Base-by-base conservation (phyloP, 106 monocot genomes). In the Allium cepa region DNA sequence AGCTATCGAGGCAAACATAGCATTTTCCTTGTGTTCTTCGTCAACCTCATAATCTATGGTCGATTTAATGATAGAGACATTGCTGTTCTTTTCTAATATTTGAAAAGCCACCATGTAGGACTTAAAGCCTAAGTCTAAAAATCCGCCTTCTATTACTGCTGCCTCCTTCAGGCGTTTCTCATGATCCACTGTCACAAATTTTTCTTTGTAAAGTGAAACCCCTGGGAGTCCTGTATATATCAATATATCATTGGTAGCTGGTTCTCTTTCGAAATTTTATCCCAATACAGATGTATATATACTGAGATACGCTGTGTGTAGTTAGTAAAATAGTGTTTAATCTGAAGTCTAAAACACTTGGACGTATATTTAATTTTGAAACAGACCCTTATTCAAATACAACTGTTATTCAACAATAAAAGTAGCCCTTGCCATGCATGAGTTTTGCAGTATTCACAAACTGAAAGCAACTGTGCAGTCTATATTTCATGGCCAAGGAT, bases 141-240 rank as follows among this genome's bases (percentile, higher is more conserved):
- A 51, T 22, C 72, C 78, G 58, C 72, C 78, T 53, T 78, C 78
- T 0, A 71, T 16, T 12, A 53, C 53, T 6, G 3, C 36, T 3
- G 62, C 71, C 49, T 67, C 71, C 66, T 78, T 78, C 22, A 78
- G 10, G 2, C 59, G 50, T 1, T 61, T 53, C 46, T 78, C 72
- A 52, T 78, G 22, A 50, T 78, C 78, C 0, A 78, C 18, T 63
- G 53, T 78, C 18, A 72, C 51, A n/a, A 72, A 78, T 60, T 78
- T 72, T 72, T 78, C 71, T 15, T 67, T 78, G 72, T 71, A 60
- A 27, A 17, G 18, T 12, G 57, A 57, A 8, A 57, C 50, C 9
- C 78, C 72, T 4, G 72, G 60, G 8, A 18, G 22, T 8, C 50
- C 71, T 72, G 57, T 14, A 2, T 50, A 9, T 11, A 17, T 12